Percentiles rank a stretch among this genome's conserved stretches.
These are phyloP conservation scores for Saccharum hybrid DNA, from an alignment of 202 grass and related monocot genomes.

Conservation along the genomic window DNA sequence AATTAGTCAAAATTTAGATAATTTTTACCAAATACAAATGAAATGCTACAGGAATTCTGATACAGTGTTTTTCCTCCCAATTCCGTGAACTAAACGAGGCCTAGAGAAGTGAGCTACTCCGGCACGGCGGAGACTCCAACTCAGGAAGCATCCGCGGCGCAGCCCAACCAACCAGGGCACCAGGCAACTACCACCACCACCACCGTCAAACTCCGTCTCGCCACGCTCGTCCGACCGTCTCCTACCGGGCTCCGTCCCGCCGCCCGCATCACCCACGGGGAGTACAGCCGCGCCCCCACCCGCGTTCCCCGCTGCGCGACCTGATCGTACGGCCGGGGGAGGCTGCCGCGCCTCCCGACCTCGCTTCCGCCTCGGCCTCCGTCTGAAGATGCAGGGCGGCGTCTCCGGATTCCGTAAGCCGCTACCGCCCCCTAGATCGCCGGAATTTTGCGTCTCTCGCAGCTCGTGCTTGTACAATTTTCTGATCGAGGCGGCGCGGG, in stretches of 20 bases:
- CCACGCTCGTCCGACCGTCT: not conserved
- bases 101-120: not conserved
- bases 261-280: not conserved
- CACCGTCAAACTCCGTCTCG: not conserved
- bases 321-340: constrained; percentile 20
- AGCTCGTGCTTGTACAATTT: not conserved
- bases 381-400: constrained; percentile 65
- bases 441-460: not conserved
- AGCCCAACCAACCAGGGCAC: constrained; percentile 1
- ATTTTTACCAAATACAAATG: too few species aligned
- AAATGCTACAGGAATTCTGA: too few species aligned
- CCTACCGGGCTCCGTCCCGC: not conserved
- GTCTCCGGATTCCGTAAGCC: constrained; percentile 96
- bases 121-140: constrained; percentile 23
- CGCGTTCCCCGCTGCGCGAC: not conserved
- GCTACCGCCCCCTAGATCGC: not conserved
- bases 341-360: constrained; percentile 19
- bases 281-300: not conserved
- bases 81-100: too few species aligned
- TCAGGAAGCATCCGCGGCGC: constrained; percentile 1
- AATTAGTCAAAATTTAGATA: too few species aligned
- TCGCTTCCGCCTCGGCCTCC: constrained; percentile 15
- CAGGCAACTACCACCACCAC: not conserved
- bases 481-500: constrained; percentile 38
- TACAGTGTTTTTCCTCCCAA: too few species aligned